Evolutionary conservation across 2,329 filamentous ascomycete genomes (phyloP), one percentile per base, ranked within the genome.

Genomic region (Huntiella decipiens): DNA sequence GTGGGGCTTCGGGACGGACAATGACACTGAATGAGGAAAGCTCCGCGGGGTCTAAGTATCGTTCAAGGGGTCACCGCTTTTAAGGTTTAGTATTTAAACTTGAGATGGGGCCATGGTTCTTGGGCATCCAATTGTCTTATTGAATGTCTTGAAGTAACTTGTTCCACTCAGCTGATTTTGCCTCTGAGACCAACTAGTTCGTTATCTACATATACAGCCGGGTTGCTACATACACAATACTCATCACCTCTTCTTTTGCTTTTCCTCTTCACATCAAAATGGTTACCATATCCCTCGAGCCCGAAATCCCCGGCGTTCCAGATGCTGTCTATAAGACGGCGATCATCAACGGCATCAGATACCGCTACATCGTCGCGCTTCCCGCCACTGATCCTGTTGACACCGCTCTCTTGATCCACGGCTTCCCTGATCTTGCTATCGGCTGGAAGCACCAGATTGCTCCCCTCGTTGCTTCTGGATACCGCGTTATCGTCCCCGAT

Each of bases 391-490:
- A 59, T 38, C 63, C 63, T 32, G 54, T 61, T 46, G 67, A 64
- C 38, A 74, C 70, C 12, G 61, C 74, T 45, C 60, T 76, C 49
- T 63, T 71, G 8, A 16, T 82, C 56, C 81, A 86, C 61, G 87
- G 87, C 53, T 92, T 79, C 63, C 87, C 87, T 0, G 86, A 94
- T 61, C 62, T 91, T 13, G 74, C 75, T 6, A 77, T 86, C 56
- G 85, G 81, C 57, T 96, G 88, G 88, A 79, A 87, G 51, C 79
- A 83, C 61, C 87, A 95, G 61, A 81, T 95, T 50, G 86, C 87
- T 0, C 62, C 75, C 54, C 70, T 96, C 16, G 61, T 81, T 32
- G 69, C 77, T 4, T 66, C 84, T 47, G 80, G 79, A 16, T 73
- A 88, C 52, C 74, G 81, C 47, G 84, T 94, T 46, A 74, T 96